Base-by-base conservation (phyloP, 495 filamentous ascomycete species). In the Pyrenula aspistea region DNA sequence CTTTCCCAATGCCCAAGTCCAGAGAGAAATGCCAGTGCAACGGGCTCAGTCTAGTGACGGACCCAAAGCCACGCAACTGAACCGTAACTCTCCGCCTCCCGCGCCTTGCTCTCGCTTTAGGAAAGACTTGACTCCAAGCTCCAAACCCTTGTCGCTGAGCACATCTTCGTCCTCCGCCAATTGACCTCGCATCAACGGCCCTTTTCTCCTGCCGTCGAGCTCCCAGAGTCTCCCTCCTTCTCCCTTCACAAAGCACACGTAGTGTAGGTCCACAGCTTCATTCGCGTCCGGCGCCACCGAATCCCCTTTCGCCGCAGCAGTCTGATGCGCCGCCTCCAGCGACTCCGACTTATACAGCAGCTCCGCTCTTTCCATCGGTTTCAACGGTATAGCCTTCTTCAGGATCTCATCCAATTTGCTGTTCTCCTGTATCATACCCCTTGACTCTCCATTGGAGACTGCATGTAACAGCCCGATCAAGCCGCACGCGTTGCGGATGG, bases 401-500 rank as follows among this genome's bases (percentile, higher is more conserved):
- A 78, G 68, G 8, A 85, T 59, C 1, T 49, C 59, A 25, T 78
- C 77, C 19, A 84, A 63, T 42, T 73, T 70, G 12, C 73, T 77
- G 10, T 69, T 76, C 0, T 71, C 65, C 4, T 61, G 47, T 53
- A 85, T 62, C 55, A 76, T 66, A 2, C 66, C 60, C 12, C 68
- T 65, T 1, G 79, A 69, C 54, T 71, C 71, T 22, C 82, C 84
- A 67, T 93, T 93, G 15, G 72, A 63, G 2, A 87, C 74, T 55
- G 83, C 81, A 71, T 95, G 90, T 22, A 95, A 69, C 2, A 95
- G 71, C 0, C 85, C 90, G 69, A 93, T 91, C 52, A 89, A 77
- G 1, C 91, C 91, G 70, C 91, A 96, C 1, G 89, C 85, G 67
- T 95, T 82, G 53, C 82, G 77, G 66, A 96, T 96, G 0, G 89